Percentiles rank a stretch among this genome's conserved stretches.
phyloP scores from a whole-genome alignment of 2,329 filamentous ascomycete genomes.

The Xylariaceae sp. region DNA sequence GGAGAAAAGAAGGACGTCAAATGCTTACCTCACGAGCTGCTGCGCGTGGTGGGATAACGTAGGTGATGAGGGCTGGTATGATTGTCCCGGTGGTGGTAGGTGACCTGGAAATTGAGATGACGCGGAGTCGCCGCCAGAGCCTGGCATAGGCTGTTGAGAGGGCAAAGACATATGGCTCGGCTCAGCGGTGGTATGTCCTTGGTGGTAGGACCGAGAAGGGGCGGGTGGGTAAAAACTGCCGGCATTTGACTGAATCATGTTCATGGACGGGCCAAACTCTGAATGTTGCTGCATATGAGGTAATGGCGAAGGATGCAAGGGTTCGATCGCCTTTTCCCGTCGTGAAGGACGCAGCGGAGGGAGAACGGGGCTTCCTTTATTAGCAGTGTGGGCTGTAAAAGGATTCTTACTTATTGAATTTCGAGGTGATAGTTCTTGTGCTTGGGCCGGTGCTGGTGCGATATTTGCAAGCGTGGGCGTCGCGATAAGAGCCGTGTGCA shows the following conservation, averaged over 20 bases:
- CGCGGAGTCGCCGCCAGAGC: slow-evolving; percentile 16
- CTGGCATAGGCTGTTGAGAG: too few species aligned
- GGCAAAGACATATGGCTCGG: slow-evolving; percentile 4
- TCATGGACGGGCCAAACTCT: slow-evolving; percentile 28
- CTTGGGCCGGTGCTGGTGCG: slow-evolving; percentile 27
- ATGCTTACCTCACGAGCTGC: slow-evolving; percentile 15
- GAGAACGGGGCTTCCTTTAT: slow-evolving; percentile 34
- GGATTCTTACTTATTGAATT: slow-evolving; percentile 29
- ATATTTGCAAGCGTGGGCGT: slow-evolving; percentile 27
- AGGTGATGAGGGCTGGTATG: slow-evolving; percentile 27
- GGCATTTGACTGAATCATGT: slow-evolving; percentile 33
- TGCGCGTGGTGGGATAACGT: slow-evolving; percentile 24
- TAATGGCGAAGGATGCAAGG: slow-evolving; percentile 20
- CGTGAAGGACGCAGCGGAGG: slow-evolving; percentile 35
- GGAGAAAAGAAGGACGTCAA: too few species aligned
- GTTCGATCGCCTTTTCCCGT: slow-evolving; percentile 25
- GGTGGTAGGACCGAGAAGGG: slow-evolving; percentile 35
- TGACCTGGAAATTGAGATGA: slow-evolving; percentile 20
- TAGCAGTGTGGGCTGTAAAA: slow-evolving; percentile 30
- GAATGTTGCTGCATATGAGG: slow-evolving; percentile 20
- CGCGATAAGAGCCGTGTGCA: slow-evolving; percentile 39
- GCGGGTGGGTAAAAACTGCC: slow-evolving; percentile 36
- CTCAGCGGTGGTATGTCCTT: slow-evolving; percentile 34
- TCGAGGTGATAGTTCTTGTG: slow-evolving; percentile 18
- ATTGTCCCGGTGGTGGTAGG: slow-evolving; percentile 2